Conservation (phyloP, 345 rosid species). For the Anacardium occidentale region DNA sequence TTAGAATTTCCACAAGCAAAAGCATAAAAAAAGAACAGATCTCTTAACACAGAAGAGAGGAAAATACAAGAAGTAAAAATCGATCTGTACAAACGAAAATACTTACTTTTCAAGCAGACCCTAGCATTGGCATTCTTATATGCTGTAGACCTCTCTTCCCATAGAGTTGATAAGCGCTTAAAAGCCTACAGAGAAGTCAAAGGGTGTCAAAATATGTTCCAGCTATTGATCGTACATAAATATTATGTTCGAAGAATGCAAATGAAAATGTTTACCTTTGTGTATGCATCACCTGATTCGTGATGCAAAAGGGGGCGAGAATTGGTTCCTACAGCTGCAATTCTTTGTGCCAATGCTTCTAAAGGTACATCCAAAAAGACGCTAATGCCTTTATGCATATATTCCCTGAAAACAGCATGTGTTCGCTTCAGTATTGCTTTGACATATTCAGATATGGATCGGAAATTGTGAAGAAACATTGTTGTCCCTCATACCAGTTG, state of each 20-base stretch:
- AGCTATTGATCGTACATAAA: not conserved
- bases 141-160: slow-evolving; percentile 66
- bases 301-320: slow-evolving; percentile 83
- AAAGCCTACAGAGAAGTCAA: slow-evolving; percentile 53
- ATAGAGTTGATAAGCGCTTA: slow-evolving; percentile 61
- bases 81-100: slow-evolving; percentile 4
- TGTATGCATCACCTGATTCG: slow-evolving; percentile 68
- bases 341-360: slow-evolving; percentile 86
- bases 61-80: not conserved
- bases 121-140: slow-evolving; percentile 77
- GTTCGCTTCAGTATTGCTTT: not conserved
- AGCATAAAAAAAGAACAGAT: not conserved
- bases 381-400: slow-evolving; percentile 80
- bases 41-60: not conserved
- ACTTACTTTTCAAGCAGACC: slow-evolving; percentile 78
- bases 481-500: slow-evolving; percentile 57
- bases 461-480: not conserved
- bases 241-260: not conserved
- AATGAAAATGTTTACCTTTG: slow-evolving; percentile 40
- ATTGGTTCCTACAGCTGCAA: slow-evolving; percentile 85
- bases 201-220: not conserved
- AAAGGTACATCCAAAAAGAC: slow-evolving; percentile 97
- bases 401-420: slow-evolving; percentile 45
- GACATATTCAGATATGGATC: not conserved
- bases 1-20: not conserved